Base-by-base conservation (phyloP, 306 rosid genomes). In the Acacia confusa region DNA sequence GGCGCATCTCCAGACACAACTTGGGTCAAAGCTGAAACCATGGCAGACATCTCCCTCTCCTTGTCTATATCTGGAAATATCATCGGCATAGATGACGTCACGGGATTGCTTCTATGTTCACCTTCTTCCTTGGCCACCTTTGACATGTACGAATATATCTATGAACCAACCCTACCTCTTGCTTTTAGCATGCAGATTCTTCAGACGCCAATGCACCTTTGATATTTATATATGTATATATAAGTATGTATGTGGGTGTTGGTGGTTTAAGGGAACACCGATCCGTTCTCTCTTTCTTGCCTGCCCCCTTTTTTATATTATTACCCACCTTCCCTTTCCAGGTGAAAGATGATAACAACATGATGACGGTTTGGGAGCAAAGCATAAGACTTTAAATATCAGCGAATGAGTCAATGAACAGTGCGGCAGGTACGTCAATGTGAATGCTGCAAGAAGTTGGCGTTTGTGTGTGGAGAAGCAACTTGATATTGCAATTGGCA, bases 41-140 rank as follows among this genome's bases (percentile, higher is more conserved):
- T 88, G 3, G 76, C 88, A 7, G 84, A 73, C 89, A 87, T 90
- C 80, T 90, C 94, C 43, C 3, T 79, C 53, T 90, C 89, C 50
- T 84, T 83, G 48, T 76, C 67, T 2, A 84, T 0, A 28, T 78
- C 86, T 0, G 87, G 84, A 57, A 86, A 84, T 68, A 77, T 52
- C 27, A 77, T 38, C 28, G 72, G 70, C 88, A 80, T 70, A 64
- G 75, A 75, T 81, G 68, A 75, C 82, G 68, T 57, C 16, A 6
- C 24, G 1, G 57, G 53, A 22, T 17, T 19, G 25, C 70, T 40
- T 25, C n/a, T 2, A 7, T 65, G 41, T 71, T 67, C 77, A 38
- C 44, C 78, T 1, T 64, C 9, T 9, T 32, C 68, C 70, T 82
- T 72, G 74, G 69, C 86, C 88, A 79, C 78, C 74, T 77, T 81